phyloP scores from a whole-genome alignment of 1,139 yeast genomes.

The Debaryomyces udenii region DNA sequence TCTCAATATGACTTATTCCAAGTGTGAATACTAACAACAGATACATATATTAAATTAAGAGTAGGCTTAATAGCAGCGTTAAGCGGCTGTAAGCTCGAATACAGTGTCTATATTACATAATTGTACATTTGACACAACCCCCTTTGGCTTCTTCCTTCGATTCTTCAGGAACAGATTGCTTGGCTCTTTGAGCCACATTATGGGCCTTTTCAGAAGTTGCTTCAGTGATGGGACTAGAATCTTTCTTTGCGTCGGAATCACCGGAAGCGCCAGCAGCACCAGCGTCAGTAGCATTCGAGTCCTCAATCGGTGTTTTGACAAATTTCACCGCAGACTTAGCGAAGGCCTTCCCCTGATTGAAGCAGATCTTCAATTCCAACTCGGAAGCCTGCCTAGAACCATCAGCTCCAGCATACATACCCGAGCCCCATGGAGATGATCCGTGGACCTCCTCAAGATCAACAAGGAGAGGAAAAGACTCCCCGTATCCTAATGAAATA shows the following conservation, averaged over 20 bases:
- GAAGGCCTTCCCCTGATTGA: slow-evolving; percentile 46
- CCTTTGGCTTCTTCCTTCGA: slow-evolving; percentile 25
- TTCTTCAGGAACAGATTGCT: slow-evolving; percentile 25
- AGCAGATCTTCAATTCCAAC: slow-evolving; percentile 42
- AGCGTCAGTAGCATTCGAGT: slow-evolving; percentile 8
- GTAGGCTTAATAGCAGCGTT: neutral
- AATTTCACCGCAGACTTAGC: slow-evolving; percentile 37
- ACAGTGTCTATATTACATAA: slow-evolving; percentile 1
- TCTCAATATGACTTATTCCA: neutral
- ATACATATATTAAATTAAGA: neutral
- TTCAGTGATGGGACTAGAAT: slow-evolving; percentile 1
- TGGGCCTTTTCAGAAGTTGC: slow-evolving; percentile 13
- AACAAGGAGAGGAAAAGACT: slow-evolving; percentile 36
- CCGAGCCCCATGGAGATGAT: slow-evolving; percentile 56
- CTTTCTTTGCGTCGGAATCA: slow-evolving; percentile 11
- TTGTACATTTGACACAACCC: slow-evolving; percentile 30
- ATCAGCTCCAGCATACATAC: slow-evolving; percentile 50
- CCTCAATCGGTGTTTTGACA: slow-evolving; percentile 13
- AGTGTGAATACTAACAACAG: neutral
- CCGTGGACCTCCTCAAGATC: slow-evolving; percentile 46
- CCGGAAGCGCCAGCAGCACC: slow-evolving; percentile 16
- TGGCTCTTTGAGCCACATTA: slow-evolving; percentile 18
- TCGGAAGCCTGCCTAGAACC: slow-evolving; percentile 50
- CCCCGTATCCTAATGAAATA: slow-evolving; percentile 50
- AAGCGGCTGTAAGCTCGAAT: neutral